Percentiles rank a stretch among this genome's conserved stretches.
These are phyloP conservation scores for Naganishia friedmannii DNA, from an alignment of 768 basidiomycete species.

Conservation along the genomic window DNA sequence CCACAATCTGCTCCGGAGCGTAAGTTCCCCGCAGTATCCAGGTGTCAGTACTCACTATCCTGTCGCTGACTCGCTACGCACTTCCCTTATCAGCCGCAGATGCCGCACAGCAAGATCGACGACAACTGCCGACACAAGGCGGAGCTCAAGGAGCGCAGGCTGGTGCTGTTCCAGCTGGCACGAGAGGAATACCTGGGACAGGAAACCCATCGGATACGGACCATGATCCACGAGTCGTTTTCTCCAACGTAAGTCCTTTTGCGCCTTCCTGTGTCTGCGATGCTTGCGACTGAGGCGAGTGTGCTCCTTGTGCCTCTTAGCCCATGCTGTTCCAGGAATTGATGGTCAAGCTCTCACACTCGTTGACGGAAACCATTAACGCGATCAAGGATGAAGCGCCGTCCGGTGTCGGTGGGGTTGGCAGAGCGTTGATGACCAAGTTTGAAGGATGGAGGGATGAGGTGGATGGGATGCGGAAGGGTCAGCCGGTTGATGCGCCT, in stretches of 20 bases:
- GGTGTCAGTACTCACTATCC: too few relatives aligned
- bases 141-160: conserved; percentile 23
- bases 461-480: conserved; percentile 38
- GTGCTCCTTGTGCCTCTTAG: conserved; percentile 25
- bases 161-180: conserved; percentile 23
- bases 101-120: conserved; percentile 18
- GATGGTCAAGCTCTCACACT: conserved; percentile 41
- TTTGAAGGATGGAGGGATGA: conserved; percentile 47
- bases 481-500: conserved; percentile 20
- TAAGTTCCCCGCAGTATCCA: not conserved
- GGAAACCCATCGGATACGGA: conserved; percentile 43
- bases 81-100: conserved; percentile 30
- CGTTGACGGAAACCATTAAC: conserved; percentile 47
- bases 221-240: conserved; percentile 42
- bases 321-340: conserved; percentile 44
- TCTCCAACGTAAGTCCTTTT: conserved; percentile 45
- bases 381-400: conserved; percentile 45
- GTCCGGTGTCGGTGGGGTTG: conserved; percentile 41
- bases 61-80: not conserved
- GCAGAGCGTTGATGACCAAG: conserved; percentile 39
- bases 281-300: too few relatives aligned
- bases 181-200: conserved; percentile 45
- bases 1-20: conserved; percentile 33
- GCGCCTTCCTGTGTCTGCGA: not conserved
- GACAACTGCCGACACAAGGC: not conserved